Evolutionary conservation across 129 eudicot species (phyloP).

Genomic region (Rutidosis leptorrhynchoides): DNA sequence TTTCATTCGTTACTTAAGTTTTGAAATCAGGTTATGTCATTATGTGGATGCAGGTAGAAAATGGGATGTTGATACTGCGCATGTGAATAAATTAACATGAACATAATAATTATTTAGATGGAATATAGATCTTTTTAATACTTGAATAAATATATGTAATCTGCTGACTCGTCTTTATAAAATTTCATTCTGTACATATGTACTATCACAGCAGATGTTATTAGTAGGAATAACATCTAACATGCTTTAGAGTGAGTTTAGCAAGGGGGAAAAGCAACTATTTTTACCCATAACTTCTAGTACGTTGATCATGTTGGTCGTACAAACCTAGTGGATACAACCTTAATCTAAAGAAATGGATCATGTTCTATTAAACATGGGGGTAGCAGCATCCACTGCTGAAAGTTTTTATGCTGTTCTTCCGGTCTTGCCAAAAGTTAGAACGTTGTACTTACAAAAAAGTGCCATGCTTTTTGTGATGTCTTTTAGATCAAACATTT

Average conservation of each 20-base stretch:
- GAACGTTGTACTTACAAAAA: too few relatives aligned
- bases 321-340: too few relatives aligned
- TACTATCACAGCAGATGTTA: background rate
- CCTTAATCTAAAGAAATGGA: background rate
- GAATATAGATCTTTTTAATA: constrained; percentile 13
- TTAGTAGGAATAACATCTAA: background rate
- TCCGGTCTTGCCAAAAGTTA: background rate
- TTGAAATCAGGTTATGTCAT: constrained; percentile 2
- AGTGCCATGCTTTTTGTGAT: background rate
- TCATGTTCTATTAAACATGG: background rate
- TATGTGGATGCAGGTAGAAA: constrained; percentile 30
- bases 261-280: background rate
- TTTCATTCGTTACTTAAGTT: background rate
- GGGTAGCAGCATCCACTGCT: background rate
- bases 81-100: constrained; percentile 5
- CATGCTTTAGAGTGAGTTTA: background rate
- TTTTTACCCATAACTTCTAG: background rate
- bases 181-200: constrained; percentile 15
- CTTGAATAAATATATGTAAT: constrained; percentile 3
- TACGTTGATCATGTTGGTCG: background rate
- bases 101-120: background rate
- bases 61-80: constrained; percentile 5
- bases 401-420: background rate
- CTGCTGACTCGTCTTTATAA: background rate
- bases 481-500: too few relatives aligned